Evolutionary conservation across 225 moss, liverwort and hornwort genomes (phyloP).

Genomic region (Pseudoscleropodium purum): DNA sequence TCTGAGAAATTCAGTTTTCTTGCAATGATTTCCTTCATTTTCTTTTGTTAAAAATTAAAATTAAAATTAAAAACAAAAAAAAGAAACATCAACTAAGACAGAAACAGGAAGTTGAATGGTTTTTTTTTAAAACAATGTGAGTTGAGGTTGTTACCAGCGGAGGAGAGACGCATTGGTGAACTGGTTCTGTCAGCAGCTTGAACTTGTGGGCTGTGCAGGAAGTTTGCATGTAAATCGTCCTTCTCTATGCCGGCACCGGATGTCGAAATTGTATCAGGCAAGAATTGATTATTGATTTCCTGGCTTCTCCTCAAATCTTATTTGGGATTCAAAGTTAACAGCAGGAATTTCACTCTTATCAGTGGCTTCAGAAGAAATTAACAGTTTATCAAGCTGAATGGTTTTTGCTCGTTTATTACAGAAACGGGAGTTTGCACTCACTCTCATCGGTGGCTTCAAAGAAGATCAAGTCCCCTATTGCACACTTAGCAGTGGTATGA

Average conservation of each 20-base stretch:
- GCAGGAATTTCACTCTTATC: background rate
- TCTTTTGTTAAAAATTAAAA: background rate
- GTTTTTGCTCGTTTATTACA: background rate
- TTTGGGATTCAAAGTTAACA: background rate
- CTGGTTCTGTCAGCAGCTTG: background rate
- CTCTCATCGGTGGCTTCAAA: background rate
- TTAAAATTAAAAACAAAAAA: background rate
- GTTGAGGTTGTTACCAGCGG: background rate
- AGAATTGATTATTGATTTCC: background rate
- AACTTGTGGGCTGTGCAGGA: background rate
- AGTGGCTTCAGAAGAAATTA: background rate
- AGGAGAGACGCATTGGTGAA: background rate
- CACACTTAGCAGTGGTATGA: background rate
- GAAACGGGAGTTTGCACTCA: background rate
- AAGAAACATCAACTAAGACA: background rate
- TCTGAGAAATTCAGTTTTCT: background rate
- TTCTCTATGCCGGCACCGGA: background rate
- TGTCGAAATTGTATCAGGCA: background rate
- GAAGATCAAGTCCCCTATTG: background rate
- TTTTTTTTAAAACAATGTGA: background rate
- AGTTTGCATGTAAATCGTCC: background rate
- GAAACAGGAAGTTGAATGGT: background rate
- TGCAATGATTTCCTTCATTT: background rate
- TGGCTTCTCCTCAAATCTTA: background rate
- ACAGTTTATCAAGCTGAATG: background rate